Percentiles rank a stretch among this genome's conserved stretches.
Conservation (phyloP, 768 basidiomycete genomes). For the Amanita muscaria region DNA sequence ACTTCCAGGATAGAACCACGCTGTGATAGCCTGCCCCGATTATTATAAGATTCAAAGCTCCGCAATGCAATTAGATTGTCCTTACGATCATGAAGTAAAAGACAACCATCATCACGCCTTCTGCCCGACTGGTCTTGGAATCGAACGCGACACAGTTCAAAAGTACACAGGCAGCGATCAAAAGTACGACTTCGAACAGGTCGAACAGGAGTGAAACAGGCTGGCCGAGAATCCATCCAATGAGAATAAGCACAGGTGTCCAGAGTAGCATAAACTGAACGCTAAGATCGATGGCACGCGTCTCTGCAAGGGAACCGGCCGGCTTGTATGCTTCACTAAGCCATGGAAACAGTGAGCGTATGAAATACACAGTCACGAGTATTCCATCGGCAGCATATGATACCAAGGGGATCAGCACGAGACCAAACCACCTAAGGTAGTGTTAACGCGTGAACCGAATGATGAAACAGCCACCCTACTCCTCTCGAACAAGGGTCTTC, state of each 20-base stretch:
- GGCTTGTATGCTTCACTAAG: conserved; percentile 14
- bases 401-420: conserved; percentile 61
- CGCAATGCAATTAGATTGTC: neutral
- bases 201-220: conserved; percentile 63
- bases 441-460: neutral
- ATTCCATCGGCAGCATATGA: conserved; percentile 67
- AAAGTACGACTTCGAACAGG: conserved; percentile 38
- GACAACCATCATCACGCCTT: conserved; percentile 54
- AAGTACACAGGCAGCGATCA: conserved; percentile 61
- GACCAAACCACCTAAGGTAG: conserved; percentile 54
- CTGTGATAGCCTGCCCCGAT: conserved; percentile 16
- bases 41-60: neutral
- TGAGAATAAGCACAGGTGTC: conserved; percentile 63
- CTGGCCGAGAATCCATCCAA: conserved; percentile 58
- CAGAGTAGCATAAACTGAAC: conserved; percentile 74
- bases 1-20: conserved; percentile 31
- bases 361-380: conserved; percentile 50
- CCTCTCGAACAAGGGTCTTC: neutral
- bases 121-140: conserved; percentile 71
- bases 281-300: conserved; percentile 63
- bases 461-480: neutral
- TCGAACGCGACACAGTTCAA: conserved; percentile 77
- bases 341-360: conserved; percentile 11
- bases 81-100: conserved; percentile 61
- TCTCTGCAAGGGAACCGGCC: conserved; percentile 53